These are phyloP conservation scores for Megacollybia marginata DNA, from an alignment of 768 basidiomycete species.

Conservation along the genomic window DNA sequence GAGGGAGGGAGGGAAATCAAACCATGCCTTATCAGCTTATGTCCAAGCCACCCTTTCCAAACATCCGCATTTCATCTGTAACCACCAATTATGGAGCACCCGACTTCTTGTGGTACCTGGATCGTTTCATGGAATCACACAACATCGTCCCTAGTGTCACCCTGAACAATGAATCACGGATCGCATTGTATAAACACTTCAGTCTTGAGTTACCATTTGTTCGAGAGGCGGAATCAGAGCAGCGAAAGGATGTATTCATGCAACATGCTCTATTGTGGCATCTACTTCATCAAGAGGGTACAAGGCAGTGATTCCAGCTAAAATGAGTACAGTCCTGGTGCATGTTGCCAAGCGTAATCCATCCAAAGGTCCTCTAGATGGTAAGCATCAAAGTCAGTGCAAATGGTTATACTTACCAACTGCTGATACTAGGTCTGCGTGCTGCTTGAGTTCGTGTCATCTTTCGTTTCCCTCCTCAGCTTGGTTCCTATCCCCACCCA, in stretches of 20 bases:
- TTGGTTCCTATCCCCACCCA: conserved; percentile 6
- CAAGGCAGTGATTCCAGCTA: conserved; percentile 8
- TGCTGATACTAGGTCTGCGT: conserved; percentile 10
- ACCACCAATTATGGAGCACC: neutral
- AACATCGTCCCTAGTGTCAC: neutral
- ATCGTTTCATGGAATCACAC: conserved; percentile 2
- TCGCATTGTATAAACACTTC: conserved; percentile 12
- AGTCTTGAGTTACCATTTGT: conserved; percentile 9
- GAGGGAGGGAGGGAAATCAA: neutral
- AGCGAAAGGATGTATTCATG: conserved; percentile 10
- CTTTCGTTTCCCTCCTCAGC: conserved; percentile 9
- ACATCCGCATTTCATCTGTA: neutral
- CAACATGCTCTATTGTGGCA: conserved; percentile 1
- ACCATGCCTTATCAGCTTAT: conserved; percentile 3
- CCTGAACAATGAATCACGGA: neutral
- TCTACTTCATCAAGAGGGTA: conserved; percentile 9
- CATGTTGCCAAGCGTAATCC: neutral
- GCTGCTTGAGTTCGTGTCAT: conserved; percentile 19
- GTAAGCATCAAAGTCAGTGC: conserved; percentile 2
- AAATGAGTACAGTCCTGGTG: conserved; percentile 17
- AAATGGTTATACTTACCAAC: neutral
- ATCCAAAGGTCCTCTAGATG: conserved; percentile 6
- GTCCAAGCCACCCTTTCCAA: conserved; percentile 5
- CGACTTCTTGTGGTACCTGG: conserved; percentile 1
- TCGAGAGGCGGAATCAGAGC: conserved; percentile 4